Percentiles rank a stretch among this genome's conserved stretches.
phyloP scores from a whole-genome alignment of 495 filamentous ascomycete species.

The Podospora sp. region DNA sequence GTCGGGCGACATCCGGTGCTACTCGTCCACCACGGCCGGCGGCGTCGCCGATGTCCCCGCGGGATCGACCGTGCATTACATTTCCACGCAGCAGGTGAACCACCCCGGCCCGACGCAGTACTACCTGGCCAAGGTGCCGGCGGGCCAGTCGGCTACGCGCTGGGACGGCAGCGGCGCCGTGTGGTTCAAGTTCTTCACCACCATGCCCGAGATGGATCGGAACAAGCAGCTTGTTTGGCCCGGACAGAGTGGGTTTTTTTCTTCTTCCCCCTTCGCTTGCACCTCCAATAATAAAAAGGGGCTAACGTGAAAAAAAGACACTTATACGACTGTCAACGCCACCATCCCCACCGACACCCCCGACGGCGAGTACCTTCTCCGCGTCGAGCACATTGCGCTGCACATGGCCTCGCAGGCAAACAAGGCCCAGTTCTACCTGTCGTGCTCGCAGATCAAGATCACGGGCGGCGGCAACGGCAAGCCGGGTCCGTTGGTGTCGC shows the following conservation, averaged over 20 bases:
- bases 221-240: slow-evolving; percentile 47
- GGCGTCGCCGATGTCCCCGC: slow-evolving; percentile 43
- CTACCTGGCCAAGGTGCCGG: slow-evolving; percentile 53
- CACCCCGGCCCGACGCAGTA: slow-evolving; percentile 52
- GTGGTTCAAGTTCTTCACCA: slow-evolving; percentile 58
- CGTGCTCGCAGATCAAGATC: slow-evolving; percentile 60
- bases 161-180: slow-evolving; percentile 52
- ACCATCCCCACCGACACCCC: slow-evolving; percentile 49
- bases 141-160: slow-evolving; percentile 41
- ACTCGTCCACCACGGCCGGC: slow-evolving; percentile 42
- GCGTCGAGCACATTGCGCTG: slow-evolving; percentile 58
- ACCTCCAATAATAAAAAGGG: neutral
- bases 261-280: neutral
- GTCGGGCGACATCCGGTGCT: slow-evolving; percentile 52
- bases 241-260: slow-evolving; percentile 36
- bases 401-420: slow-evolving; percentile 47
- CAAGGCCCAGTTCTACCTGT: slow-evolving; percentile 56
- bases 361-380: slow-evolving; percentile 58
- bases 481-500: slow-evolving; percentile 48
- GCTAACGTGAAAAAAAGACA: slow-evolving; percentile 26
- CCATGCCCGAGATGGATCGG: slow-evolving; percentile 41
- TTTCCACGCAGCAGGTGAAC: slow-evolving; percentile 49
- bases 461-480: slow-evolving; percentile 51
- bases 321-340: slow-evolving; percentile 44
- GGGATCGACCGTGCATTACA: slow-evolving; percentile 49